Percentiles rank a stretch among this genome's conserved stretches.
phyloP scores from a whole-genome alignment of 495 filamentous ascomycete species.

The Tuber melanosporum region DNA sequence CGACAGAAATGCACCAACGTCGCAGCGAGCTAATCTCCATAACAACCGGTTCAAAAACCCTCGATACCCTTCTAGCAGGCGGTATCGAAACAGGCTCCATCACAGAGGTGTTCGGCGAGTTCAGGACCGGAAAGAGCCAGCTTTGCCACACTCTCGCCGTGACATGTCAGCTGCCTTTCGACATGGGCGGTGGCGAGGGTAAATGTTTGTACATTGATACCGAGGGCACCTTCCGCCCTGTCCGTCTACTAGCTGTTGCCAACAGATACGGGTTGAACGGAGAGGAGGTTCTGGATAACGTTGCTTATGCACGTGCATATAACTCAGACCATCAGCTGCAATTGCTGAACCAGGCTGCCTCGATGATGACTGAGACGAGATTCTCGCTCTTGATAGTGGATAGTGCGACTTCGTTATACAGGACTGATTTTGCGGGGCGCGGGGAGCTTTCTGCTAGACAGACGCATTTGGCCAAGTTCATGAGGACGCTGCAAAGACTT shows the following conservation, averaged over 20 bases:
- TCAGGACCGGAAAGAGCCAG: conserved; percentile 94
- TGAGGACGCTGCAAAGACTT: conserved; percentile 86
- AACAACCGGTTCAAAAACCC: conserved; percentile 92
- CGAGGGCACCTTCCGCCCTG: conserved; percentile 92
- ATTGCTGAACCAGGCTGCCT: conserved; percentile 84
- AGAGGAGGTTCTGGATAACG: conserved; percentile 95
- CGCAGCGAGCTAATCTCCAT: conserved; percentile 95
- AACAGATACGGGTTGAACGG: conserved; percentile 89
- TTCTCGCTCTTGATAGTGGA: conserved; percentile 95
- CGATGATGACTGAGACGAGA: conserved; percentile 98
- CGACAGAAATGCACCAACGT: conserved; percentile 98
- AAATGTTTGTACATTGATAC: conserved; percentile 99
- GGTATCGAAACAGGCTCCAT: conserved; percentile 95
- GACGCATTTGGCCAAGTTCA: conserved; percentile 92
- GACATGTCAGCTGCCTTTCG: conserved; percentile 93
- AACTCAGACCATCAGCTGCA: conserved; percentile 97
- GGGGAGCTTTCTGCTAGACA: conserved; percentile 87
- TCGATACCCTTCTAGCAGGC: conserved; percentile 90
- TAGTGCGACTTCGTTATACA: conserved; percentile 86
- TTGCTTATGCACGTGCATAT: conserved; percentile 94
- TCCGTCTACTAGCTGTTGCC: conserved; percentile 82
- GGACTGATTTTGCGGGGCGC: conserved; percentile 90
- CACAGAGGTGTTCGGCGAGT: conserved; percentile 98
- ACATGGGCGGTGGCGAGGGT: conserved; percentile 97
- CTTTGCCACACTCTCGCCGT: conserved; percentile 98